Evolutionary conservation across 768 basidiomycete genomes (phyloP).

Genomic region (Xerocomellus chrysenteron): DNA sequence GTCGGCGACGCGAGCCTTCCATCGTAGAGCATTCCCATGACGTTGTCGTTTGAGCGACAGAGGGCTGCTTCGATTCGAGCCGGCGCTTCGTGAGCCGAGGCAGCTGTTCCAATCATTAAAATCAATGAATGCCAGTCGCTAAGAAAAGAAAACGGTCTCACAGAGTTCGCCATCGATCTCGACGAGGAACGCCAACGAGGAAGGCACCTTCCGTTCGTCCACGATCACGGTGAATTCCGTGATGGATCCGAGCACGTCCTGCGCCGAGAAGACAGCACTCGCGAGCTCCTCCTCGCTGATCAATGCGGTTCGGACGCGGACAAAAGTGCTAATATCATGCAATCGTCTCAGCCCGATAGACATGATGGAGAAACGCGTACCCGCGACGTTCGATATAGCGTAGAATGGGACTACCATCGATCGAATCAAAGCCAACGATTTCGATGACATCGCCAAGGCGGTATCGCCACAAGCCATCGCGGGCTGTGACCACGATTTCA

Average conservation of each 20-base stretch:
- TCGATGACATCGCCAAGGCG: conserved; percentile 23
- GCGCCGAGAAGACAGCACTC: conserved; percentile 10
- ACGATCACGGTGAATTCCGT: conserved; percentile 19
- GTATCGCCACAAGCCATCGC: conserved; percentile 26
- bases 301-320: not conserved
- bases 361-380: not conserved
- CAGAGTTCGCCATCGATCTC: conserved; percentile 11
- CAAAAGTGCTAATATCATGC: conserved; percentile 1
- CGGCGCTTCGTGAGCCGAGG: conserved; percentile 1
- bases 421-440: conserved; percentile 15
- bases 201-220: conserved; percentile 9
- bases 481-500: conserved; percentile 19
- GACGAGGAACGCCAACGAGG: conserved; percentile 8
- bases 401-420: conserved; percentile 20
- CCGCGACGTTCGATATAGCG: conserved; percentile 21
- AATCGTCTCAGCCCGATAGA: not conserved
- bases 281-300: conserved; percentile 15
- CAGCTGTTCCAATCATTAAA: not conserved
- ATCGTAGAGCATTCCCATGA: not conserved
- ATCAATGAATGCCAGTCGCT: not conserved
- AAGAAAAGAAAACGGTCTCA: not conserved
- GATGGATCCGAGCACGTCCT: conserved; percentile 11
- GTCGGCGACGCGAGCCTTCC: conserved; percentile 9
- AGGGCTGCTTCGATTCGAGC: conserved; percentile 5
- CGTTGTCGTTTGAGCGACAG: not conserved